Percentiles rank a stretch among this genome's conserved stretches.
These are phyloP conservation scores for Discostella pseudostelligera DNA, from an alignment of 108 stramenopile species.

Conservation along the genomic window DNA sequence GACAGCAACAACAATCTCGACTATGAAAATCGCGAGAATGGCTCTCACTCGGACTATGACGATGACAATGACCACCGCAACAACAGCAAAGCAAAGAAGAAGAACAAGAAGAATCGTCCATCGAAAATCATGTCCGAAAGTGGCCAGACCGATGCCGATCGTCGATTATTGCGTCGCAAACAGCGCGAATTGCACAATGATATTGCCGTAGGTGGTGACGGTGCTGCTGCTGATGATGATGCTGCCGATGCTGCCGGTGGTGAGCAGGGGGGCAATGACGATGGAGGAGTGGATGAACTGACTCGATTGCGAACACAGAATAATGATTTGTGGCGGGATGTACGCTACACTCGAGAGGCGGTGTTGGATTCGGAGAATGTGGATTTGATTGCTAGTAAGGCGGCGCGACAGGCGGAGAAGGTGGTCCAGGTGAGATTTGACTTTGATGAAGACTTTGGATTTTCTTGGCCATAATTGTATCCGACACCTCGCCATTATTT, in stretches of 20 bases:
- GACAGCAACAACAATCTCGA: not conserved
- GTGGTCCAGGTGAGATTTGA: constrained; percentile 80
- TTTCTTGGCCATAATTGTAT: too few species aligned
- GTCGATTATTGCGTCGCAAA: constrained; percentile 56
- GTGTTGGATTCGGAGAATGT: constrained; percentile 87
- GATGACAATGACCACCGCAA: constrained; percentile 3
- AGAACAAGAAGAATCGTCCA: constrained; percentile 30
- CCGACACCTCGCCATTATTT: not conserved
- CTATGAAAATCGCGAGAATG: constrained; percentile 3
- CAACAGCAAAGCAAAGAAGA: not conserved
- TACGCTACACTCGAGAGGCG: constrained; percentile 78
- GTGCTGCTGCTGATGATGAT: constrained; percentile 11
- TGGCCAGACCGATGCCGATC: constrained; percentile 72
- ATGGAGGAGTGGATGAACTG: constrained; percentile 24
- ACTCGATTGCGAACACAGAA: constrained; percentile 52
- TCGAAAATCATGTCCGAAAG: constrained; percentile 52
- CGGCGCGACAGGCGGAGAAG: constrained; percentile 65
- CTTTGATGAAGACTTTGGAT: constrained; percentile 4
- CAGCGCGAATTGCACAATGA: constrained; percentile 49
- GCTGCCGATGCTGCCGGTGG: too few species aligned
- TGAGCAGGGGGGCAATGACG: too few species aligned
- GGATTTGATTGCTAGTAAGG: constrained; percentile 61
- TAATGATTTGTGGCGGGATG: constrained; percentile 71
- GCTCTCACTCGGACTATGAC: not conserved
- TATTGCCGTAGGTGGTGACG: constrained; percentile 12